Base-by-base conservation (phyloP, 768 basidiomycete species). In the Mycena chlorophos region DNA sequence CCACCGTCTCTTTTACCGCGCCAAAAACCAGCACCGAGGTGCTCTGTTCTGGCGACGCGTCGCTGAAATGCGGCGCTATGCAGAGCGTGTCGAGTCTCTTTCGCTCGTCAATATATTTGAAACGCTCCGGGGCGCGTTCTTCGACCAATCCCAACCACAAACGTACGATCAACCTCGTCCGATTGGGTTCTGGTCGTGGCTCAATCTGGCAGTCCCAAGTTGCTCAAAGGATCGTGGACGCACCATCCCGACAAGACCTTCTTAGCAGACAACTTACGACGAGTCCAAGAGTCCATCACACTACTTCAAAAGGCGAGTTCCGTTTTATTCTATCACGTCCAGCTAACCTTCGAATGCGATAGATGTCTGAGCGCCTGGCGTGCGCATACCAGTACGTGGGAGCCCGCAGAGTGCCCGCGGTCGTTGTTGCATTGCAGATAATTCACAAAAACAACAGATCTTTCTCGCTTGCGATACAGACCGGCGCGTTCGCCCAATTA, bases 11-110 rank as follows among this genome's bases (percentile, higher is more conserved):
- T 86, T 85, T 66, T 91, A 92, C 72, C 89, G 89, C 62, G 84
- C 83, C 59, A 89, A 87, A 65, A 92, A 91, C 61, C 90, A 93
- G 63, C 88, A 89, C 66, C 78, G 83, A 27, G 66, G 75, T 3
- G 79, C 86, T 23, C 69, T 90, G 12, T 90, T 89, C 68, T 91
- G 88, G 87, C 75, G 80, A 63, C 82, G 82, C 27, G 73, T 87
- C 16, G 63, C 66, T 10, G 91, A 91, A 64, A 74, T 86, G 19
- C 76, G 86, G 57, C 77, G 83, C 51, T 82, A 79, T 61, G 75
- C 76, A 20, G 68, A 70, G 28, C 72, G 77, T 29, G 45, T 80
- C 6, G 60, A 69, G 19, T 65, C 62, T 1, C 56, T 75, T 8
- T 66, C 70, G 25, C 61, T 79, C 4, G 56, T 60, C 22, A 59